These are phyloP conservation scores for Globisporangium takayamanum DNA, from an alignment of 352 stramenopile genomes.

Conservation along the genomic window DNA sequence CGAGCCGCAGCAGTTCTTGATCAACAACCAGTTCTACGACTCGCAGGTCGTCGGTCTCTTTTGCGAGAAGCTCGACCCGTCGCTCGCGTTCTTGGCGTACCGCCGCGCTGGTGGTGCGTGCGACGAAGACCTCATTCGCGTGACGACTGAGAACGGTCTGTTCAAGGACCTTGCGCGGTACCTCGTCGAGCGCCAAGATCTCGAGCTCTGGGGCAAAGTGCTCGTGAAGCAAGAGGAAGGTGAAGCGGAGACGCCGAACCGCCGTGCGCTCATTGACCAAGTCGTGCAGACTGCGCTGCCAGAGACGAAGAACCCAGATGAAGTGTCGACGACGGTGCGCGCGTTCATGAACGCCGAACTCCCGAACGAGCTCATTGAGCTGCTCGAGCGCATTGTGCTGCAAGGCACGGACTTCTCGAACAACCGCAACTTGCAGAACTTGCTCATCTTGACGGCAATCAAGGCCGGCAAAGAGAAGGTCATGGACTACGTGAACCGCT, in stretches of 20 bases:
- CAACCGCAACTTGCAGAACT: conserved; percentile 99
- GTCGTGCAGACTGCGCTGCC: conserved; percentile 99
- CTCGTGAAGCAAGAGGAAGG: conserved; percentile 90
- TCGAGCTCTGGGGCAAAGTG: conserved; percentile 98
- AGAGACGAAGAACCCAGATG: conserved; percentile 97
- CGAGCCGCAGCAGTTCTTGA: conserved; percentile 98
- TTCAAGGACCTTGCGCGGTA: conserved; percentile 99
- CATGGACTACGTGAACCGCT: conserved; percentile 99
- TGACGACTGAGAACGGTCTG: conserved; percentile 98
- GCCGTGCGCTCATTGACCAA: conserved; percentile 97
- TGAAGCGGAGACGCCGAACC: conserved; percentile 86
- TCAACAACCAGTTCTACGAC: conserved; percentile 99
- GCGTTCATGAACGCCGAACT: conserved; percentile 99
- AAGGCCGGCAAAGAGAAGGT: conserved; percentile 97
- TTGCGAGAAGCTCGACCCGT: conserved; percentile 99
- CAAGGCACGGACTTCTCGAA: conserved; percentile 99
- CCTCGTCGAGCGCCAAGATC: conserved; percentile 97
- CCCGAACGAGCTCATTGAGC: conserved; percentile 97
- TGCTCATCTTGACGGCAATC: conserved; percentile 99
- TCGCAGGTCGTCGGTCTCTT: conserved; percentile 98
- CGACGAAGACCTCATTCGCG: conserved; percentile 98
- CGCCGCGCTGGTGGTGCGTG: conserved; percentile 97
- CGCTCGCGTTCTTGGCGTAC: conserved; percentile 99
- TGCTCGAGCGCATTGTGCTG: conserved; percentile 99
- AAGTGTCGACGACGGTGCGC: conserved; percentile 99